These are phyloP conservation scores for Boletus subluridellus DNA, from an alignment of 1,284 basidiomycete genomes.

Conservation along the genomic window DNA sequence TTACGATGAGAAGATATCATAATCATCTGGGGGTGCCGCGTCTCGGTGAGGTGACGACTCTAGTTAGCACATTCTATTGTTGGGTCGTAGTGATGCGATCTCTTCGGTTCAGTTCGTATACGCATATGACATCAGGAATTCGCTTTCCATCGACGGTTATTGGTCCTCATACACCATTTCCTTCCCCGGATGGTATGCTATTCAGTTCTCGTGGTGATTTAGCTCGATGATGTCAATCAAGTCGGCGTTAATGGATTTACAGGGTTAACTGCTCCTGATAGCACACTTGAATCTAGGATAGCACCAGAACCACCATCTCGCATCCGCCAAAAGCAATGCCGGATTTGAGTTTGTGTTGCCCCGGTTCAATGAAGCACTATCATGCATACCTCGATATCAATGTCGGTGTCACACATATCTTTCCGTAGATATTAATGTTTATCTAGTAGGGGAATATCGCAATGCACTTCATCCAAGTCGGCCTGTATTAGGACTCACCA, in stretches of 20 bases:
- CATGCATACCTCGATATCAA: not conserved
- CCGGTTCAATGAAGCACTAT: no score
- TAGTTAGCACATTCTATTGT: no score
- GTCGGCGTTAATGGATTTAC: no score
- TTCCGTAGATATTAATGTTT: not conserved
- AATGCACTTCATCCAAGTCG: not conserved
- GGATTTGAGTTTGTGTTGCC: not conserved
- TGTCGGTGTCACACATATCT: not conserved
- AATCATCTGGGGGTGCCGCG: no score
- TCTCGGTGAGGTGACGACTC: no score
- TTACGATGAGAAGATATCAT: no score
- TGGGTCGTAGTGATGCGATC: no score
- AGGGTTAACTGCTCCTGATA: not conserved
- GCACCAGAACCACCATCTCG: not conserved
- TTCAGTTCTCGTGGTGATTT: not conserved
- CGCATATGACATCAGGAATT: not conserved
- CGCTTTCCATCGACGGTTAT: not conserved
- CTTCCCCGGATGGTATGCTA: not conserved
- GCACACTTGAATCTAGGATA: not conserved
- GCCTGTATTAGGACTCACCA: not conserved
- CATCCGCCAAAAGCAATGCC: not conserved
- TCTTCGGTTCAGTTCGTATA: no score
- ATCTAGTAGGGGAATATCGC: not conserved
- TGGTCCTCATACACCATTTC: not conserved
- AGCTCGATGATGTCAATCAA: no score